Evolutionary conservation across 139 green algal species (phyloP).

Genomic region (Nannochloris sp.): DNA sequence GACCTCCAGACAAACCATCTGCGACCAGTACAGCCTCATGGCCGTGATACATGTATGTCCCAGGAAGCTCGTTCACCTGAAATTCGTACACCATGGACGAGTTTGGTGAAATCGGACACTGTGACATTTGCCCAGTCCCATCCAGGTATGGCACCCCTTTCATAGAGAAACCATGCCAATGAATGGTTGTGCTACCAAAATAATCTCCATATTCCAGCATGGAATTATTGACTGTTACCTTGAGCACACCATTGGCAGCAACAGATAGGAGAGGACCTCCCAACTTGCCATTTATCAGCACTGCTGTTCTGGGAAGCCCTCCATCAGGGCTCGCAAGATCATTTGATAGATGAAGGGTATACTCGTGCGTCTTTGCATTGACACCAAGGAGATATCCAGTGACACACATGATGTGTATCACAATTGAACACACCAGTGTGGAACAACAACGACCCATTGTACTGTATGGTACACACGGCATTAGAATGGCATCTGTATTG

Average conservation of each 20-base stretch:
- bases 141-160: constrained; percentile 8
- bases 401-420: too few species aligned
- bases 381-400: too few species aligned
- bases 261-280: not conserved
- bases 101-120: constrained; percentile 28
- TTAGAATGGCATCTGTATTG: too few species aligned
- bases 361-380: not conserved
- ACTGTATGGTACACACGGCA: too few species aligned
- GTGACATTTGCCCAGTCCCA: constrained; percentile 19
- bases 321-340: not conserved
- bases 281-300: constrained; percentile 1
- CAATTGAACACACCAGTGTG: too few species aligned
- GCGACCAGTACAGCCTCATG: not conserved
- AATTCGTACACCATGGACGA: constrained; percentile 2
- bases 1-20: not conserved
- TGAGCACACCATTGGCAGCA: not conserved
- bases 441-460: too few species aligned
- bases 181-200: constrained; percentile 19
- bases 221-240: not conserved
- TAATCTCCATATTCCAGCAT: not conserved
- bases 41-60: not conserved
- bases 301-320: not conserved
- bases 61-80: not conserved
- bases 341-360: not conserved
- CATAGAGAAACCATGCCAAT: constrained; percentile 21